Percentiles rank a stretch among this genome's conserved stretches.
Conservation (phyloP, 2,329 filamentous ascomycete genomes). For the Aureobasidium zeae region DNA sequence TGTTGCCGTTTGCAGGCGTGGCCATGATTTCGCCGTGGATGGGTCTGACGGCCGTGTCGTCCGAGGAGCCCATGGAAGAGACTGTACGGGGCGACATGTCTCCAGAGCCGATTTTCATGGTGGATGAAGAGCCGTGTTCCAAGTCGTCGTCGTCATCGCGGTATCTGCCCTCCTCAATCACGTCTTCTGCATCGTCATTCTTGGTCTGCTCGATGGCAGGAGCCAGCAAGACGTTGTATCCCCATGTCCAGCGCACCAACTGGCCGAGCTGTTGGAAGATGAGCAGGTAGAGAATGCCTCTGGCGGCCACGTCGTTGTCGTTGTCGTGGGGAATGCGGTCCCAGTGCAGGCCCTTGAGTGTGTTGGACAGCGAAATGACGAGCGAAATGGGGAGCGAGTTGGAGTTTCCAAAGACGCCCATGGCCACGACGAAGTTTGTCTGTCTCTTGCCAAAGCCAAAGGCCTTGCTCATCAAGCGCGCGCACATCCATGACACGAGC, state of each 20-base stretch:
- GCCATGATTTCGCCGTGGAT: constrained; percentile 27
- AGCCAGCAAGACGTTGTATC: constrained; percentile 87
- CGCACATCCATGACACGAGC: constrained; percentile 71
- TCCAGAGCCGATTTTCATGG: constrained; percentile 32
- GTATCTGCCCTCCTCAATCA: constrained; percentile 46
- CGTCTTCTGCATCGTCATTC: constrained; percentile 43
- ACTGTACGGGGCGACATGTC: constrained; percentile 35
- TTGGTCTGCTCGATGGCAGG: constrained; percentile 61
- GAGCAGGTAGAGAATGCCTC: constrained; percentile 88
- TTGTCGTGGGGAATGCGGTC: constrained; percentile 84
- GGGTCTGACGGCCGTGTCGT: constrained; percentile 26
- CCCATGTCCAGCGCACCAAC: constrained; percentile 94
- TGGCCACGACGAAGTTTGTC: constrained; percentile 89
- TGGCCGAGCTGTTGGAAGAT: constrained; percentile 98
- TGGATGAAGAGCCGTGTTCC: constrained; percentile 28
- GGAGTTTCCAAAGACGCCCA: constrained; percentile 96
- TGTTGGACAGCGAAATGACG: constrained; percentile 87
- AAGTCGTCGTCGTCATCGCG: constrained; percentile 39
- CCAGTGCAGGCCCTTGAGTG: constrained; percentile 87
- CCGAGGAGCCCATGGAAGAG: constrained; percentile 20
- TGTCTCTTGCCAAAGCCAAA: constrained; percentile 79
- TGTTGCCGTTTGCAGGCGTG: constrained; percentile 43
- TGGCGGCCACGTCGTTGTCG: constrained; percentile 85
- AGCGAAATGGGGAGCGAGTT: constrained; percentile 96
- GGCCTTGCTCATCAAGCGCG: constrained; percentile 58